phyloP scores from a whole-genome alignment of 805 yeast species.

The Candida nitratophila region DNA sequence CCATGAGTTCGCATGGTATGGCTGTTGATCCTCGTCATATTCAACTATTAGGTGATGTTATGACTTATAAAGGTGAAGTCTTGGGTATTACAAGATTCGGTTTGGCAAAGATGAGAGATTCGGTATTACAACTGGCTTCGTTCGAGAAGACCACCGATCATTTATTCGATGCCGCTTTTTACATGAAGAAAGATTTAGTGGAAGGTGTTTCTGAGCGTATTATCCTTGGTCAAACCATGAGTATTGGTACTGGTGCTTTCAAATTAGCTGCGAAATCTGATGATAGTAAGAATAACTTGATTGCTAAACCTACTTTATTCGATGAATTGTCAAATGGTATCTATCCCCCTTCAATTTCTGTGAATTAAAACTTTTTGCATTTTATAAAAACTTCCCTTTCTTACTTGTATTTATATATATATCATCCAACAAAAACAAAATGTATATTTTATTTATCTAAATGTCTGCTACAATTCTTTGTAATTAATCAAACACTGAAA shows the following conservation, averaged over 20 bases:
- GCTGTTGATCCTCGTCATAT: slow-evolving; percentile 99
- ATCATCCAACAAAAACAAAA: background rate
- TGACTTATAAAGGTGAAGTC: slow-evolving; percentile 98
- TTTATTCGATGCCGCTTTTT: slow-evolving; percentile 95
- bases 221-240: slow-evolving; percentile 95
- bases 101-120: slow-evolving; percentile 95
- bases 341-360: background rate
- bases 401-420: too few species aligned
- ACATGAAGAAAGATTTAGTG: slow-evolving; percentile 90
- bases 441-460: too few species aligned
- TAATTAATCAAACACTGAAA: too few species aligned
- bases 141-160: slow-evolving; percentile 99
- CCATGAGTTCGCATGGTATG: slow-evolving; percentile 99
- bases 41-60: slow-evolving; percentile 93
- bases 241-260: slow-evolving; percentile 95
- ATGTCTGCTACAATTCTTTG: too few species aligned
- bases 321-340: slow-evolving; percentile 31
- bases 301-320: slow-evolving; percentile 39
- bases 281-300: slow-evolving; percentile 26
- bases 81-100: slow-evolving; percentile 98
- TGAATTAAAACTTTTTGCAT: background rate
- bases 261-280: slow-evolving; percentile 62
- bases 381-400: background rate
- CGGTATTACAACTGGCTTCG: slow-evolving; percentile 92
- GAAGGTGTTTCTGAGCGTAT: slow-evolving; percentile 99